phyloP scores from a whole-genome alignment of 495 filamentous ascomycete genomes.

The Penicillium pancosmium region DNA sequence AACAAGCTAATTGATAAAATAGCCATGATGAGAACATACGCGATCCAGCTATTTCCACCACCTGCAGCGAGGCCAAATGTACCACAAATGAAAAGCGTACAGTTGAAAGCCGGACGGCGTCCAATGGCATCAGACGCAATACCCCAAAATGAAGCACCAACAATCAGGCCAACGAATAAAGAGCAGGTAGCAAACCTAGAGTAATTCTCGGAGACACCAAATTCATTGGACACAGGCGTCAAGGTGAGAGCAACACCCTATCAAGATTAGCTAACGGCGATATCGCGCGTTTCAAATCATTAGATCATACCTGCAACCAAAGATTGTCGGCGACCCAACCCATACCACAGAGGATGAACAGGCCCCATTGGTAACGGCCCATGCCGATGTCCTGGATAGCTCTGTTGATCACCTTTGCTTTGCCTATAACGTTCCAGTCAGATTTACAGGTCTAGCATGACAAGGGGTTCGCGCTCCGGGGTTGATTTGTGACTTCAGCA shows the following conservation, averaged over 20 bases:
- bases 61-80: constrained; percentile 51
- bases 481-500: neutral
- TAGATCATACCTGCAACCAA: constrained; percentile 39
- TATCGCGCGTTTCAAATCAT: neutral
- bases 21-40: constrained; percentile 14
- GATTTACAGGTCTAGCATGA: neutral
- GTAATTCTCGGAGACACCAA: constrained; percentile 42
- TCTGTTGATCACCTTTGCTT: constrained; percentile 31
- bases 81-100: constrained; percentile 50
- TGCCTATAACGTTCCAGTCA: constrained; percentile 22
- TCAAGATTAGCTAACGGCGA: constrained; percentile 12
- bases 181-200: constrained; percentile 52
- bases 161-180: constrained; percentile 48
- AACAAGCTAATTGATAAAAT: neutral
- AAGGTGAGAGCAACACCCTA: constrained; percentile 53
- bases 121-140: constrained; percentile 51
- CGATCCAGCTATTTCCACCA: constrained; percentile 47
- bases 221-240: constrained; percentile 44
- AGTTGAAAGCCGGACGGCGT: constrained; percentile 55
- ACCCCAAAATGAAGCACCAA: constrained; percentile 56
- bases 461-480: constrained; percentile 16
- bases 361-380: constrained; percentile 80
- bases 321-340: constrained; percentile 68
- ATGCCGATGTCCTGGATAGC: constrained; percentile 70
- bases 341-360: constrained; percentile 77